These are phyloP conservation scores for Citrus reticulata DNA, from an alignment of 345 rosid genomes.

Conservation along the genomic window DNA sequence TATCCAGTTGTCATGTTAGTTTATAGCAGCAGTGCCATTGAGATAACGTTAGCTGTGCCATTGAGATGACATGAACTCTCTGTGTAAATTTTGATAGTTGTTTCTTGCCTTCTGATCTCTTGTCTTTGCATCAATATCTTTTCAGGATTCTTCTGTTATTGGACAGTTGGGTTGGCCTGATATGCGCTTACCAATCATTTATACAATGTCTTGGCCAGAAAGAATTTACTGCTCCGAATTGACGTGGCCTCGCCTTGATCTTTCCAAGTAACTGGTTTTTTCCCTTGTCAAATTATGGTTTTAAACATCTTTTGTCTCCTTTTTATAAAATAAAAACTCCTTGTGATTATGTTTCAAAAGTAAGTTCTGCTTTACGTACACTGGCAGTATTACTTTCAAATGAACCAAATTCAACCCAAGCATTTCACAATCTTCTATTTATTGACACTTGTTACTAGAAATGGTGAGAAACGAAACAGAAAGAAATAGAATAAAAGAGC, in stretches of 20 bases:
- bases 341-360: background rate
- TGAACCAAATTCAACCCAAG: background rate
- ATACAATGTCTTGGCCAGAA: conserved; percentile 99
- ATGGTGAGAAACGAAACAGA: background rate
- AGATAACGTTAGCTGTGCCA: background rate
- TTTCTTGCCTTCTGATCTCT: background rate
- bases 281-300: conserved; percentile 6
- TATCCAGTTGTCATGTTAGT: background rate
- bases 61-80: background rate
- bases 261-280: conserved; percentile 66
- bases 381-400: background rate
- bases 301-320: background rate
- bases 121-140: conserved; percentile 7
- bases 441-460: background rate
- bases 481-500: no score
- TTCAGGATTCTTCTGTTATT: conserved; percentile 90
- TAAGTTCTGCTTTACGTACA: background rate
- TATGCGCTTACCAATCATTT: conserved; percentile 94
- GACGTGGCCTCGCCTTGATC: conserved; percentile 98
- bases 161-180: conserved; percentile 98
- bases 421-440: background rate
- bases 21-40: background rate
- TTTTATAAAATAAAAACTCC: background rate
- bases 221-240: conserved; percentile 89
- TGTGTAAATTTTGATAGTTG: background rate